Conservation (phyloP, 108 stramenopile species). For the Aurantiochytrium sp. region DNA sequence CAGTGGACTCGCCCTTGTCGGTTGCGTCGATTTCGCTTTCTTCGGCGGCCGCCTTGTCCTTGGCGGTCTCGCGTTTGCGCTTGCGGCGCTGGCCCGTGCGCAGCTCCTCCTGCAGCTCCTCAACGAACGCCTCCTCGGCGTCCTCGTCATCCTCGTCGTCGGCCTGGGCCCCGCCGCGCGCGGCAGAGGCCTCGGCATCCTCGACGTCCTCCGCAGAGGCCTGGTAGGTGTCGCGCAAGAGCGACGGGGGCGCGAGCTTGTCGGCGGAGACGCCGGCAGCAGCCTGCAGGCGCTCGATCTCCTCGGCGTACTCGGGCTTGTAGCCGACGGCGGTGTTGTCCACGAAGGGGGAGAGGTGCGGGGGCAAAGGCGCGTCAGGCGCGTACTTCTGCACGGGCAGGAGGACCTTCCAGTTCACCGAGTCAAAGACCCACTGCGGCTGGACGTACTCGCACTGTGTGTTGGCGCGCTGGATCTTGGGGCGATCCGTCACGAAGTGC, state of each 20-base stretch:
- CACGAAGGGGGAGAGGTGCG: slow-evolving; percentile 97
- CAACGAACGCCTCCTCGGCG: slow-evolving; percentile 34
- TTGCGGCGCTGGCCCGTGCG: background rate
- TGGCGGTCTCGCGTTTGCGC: background rate
- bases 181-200: background rate
- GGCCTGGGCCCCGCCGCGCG: background rate
- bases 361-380: slow-evolving; percentile 81
- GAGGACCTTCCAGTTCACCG: slow-evolving; percentile 80
- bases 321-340: slow-evolving; percentile 96
- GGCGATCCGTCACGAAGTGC: slow-evolving; percentile 85
- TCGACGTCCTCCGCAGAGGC: background rate
- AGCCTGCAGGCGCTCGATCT: slow-evolving; percentile 79
- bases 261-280: slow-evolving; percentile 45
- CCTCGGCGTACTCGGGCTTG: slow-evolving; percentile 89
- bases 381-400: slow-evolving; percentile 78
- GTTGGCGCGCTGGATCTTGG: slow-evolving; percentile 57
- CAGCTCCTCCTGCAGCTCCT: slow-evolving; percentile 36
- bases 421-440: slow-evolving; percentile 97
- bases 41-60: background rate
- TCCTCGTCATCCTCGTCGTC: slow-evolving; percentile 33
- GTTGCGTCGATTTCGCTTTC: slow-evolving; percentile 37
- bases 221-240: background rate
- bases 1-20: background rate
- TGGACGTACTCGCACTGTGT: slow-evolving; percentile 88
- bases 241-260: background rate